A percentile compares a stretch with the other conserved stretches of the same genome.
These are phyloP conservation scores for Elasticomyces elasticus DNA, from an alignment of 495 filamentous ascomycete genomes.

Conservation along the genomic window DNA sequence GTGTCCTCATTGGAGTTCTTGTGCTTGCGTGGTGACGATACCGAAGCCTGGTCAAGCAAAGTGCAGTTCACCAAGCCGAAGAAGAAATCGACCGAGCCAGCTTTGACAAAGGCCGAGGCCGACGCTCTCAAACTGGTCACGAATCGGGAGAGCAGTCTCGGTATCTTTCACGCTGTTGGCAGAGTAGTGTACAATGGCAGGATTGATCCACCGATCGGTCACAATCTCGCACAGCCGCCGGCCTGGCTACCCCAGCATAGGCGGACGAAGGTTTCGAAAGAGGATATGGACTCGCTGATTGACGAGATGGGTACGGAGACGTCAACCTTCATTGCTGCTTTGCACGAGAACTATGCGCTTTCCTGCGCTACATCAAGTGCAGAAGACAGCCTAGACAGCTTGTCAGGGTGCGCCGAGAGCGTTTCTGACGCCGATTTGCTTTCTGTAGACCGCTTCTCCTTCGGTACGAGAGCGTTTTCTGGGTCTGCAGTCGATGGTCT, in stretches of 20 bases:
- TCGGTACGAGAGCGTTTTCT: conserved; percentile 28
- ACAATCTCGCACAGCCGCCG: conserved; percentile 42
- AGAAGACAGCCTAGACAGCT: conserved; percentile 55
- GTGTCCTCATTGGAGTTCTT: conserved; percentile 84
- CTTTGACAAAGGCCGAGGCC: conserved; percentile 60
- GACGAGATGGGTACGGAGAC: conserved; percentile 86
- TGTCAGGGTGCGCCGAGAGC: conserved; percentile 64
- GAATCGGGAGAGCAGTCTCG: conserved; percentile 74
- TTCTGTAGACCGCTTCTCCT: conserved; percentile 42
- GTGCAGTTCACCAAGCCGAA: conserved; percentile 53
- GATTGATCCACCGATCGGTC: conserved; percentile 29
- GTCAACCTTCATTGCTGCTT: conserved; percentile 75
- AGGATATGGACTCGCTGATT: conserved; percentile 62
- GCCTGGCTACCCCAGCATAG: conserved; percentile 50
- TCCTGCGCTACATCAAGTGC: conserved; percentile 49
- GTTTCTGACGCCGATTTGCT: conserved; percentile 83
- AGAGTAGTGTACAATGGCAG: conserved; percentile 94
- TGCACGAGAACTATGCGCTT: conserved; percentile 88
- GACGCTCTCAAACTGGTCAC: conserved; percentile 64
- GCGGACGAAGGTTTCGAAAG: conserved; percentile 57
- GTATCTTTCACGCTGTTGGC: conserved; percentile 92
- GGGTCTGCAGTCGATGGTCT: conserved; percentile 57
- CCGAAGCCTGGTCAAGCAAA: conserved; percentile 57
- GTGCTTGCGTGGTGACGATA: conserved; percentile 60
- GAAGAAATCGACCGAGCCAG: conserved; percentile 42